Conservation (phyloP, 2,329 filamentous ascomycete species). For the Nectriaceae sp. region DNA sequence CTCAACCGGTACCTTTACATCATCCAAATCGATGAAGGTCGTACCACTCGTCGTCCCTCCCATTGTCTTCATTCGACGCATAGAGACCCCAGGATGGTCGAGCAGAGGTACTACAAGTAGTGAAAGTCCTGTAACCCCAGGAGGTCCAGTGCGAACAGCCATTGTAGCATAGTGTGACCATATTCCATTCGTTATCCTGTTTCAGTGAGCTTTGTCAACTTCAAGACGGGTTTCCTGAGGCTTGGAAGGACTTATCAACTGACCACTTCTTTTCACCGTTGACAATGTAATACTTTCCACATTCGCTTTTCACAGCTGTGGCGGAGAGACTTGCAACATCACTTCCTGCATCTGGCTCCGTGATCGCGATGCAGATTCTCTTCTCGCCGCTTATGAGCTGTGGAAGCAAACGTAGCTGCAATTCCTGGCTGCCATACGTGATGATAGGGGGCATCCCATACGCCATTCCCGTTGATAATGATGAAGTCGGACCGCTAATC, state of each 20-base stretch:
- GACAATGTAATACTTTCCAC: constrained; percentile 68
- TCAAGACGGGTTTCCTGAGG: no score
- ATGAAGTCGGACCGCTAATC: no score
- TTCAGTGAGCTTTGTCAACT: not conserved
- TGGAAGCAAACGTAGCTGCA: constrained; percentile 68
- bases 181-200: constrained; percentile 77
- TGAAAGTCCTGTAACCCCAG: constrained; percentile 62
- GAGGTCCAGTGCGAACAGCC: constrained; percentile 72
- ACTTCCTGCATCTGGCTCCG: constrained; percentile 72
- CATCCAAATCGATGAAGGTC: constrained; percentile 75
- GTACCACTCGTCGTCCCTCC: constrained; percentile 68
- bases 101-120: constrained; percentile 71
- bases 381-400: constrained; percentile 67
- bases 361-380: constrained; percentile 75
- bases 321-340: constrained; percentile 75
- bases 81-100: constrained; percentile 63
- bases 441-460: constrained; percentile 73
- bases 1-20: constrained; percentile 69
- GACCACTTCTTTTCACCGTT: constrained; percentile 67
- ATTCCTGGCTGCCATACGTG: constrained; percentile 63
- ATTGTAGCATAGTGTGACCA: constrained; percentile 70
- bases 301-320: constrained; percentile 61
- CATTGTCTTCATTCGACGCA: constrained; percentile 66
- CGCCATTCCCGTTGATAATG: constrained; percentile 69
- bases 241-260: no score